A percentile compares a stretch with the other conserved stretches of the same genome.
phyloP scores from a whole-genome alignment of 2,329 filamentous ascomycete species.

The Phoma sp. region DNA sequence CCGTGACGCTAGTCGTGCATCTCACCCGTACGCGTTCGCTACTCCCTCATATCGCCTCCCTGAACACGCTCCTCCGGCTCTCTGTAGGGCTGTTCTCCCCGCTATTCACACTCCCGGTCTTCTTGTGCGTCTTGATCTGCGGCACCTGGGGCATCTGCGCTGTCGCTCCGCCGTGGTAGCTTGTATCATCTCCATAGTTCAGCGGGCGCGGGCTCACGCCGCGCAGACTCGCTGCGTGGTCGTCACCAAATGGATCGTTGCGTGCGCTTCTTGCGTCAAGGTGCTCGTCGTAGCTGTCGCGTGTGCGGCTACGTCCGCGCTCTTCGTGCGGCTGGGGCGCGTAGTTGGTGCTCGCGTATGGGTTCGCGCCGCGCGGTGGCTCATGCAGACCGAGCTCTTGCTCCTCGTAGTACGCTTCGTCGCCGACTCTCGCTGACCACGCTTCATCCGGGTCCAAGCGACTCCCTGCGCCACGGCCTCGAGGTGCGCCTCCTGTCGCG shows the following conservation, averaged over 20 bases:
- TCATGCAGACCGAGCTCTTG: slow-evolving; percentile 70
- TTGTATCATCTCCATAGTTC: slow-evolving; percentile 58
- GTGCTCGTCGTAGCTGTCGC: slow-evolving; percentile 53
- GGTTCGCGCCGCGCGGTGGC: slow-evolving; percentile 49
- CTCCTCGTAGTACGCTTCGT: slow-evolving; percentile 81
- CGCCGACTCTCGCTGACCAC: slow-evolving; percentile 82
- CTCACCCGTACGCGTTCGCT: too few relatives aligned
- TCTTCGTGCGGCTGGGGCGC: slow-evolving; percentile 38
- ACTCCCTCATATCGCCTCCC: slow-evolving; percentile 68
- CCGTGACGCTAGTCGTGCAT: background rate
- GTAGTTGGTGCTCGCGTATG: slow-evolving; percentile 33
- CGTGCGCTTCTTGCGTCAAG: slow-evolving; percentile 40
- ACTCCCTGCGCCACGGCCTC: slow-evolving; percentile 57
- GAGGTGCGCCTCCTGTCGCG: slow-evolving; percentile 40
- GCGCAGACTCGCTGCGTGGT: slow-evolving; percentile 60
- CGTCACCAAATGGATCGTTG: slow-evolving; percentile 49
- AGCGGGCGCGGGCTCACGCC: slow-evolving; percentile 79
- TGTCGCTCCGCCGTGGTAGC: slow-evolving; percentile 47
- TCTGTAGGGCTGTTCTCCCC: slow-evolving; percentile 67
- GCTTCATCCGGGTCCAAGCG: slow-evolving; percentile 83
- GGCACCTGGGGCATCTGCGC: slow-evolving; percentile 51
- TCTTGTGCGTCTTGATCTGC: slow-evolving; percentile 34
- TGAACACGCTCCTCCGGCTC: slow-evolving; percentile 70
- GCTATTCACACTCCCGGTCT: slow-evolving; percentile 42
- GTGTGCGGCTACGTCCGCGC: slow-evolving; percentile 57